Conservation (phyloP, 2,329 filamentous ascomycete species). For the Hymenoscyphus repandus region DNA sequence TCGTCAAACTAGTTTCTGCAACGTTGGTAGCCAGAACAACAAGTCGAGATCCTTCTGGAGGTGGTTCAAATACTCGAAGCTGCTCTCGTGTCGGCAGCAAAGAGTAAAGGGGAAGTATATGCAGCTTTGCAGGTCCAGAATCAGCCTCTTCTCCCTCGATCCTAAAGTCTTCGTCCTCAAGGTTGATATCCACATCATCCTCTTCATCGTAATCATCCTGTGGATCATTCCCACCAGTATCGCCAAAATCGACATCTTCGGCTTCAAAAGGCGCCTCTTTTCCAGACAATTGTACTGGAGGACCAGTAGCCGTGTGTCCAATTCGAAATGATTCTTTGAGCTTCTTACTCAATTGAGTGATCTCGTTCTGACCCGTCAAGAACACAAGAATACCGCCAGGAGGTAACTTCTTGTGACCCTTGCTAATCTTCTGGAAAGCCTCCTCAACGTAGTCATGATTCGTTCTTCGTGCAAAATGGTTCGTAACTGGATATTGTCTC, state of each 20-base stretch:
- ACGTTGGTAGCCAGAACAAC: constrained; percentile 95
- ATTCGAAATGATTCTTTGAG: constrained; percentile 60
- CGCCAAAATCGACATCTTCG: constrained; percentile 81
- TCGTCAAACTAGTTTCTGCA: constrained; percentile 94
- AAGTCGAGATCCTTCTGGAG: constrained; percentile 75
- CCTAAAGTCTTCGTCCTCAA: constrained; percentile 43
- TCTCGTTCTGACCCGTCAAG: constrained; percentile 89
- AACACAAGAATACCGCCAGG: constrained; percentile 91
- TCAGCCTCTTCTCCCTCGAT: constrained; percentile 58
- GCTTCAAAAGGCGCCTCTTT: constrained; percentile 74
- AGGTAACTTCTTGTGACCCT: constrained; percentile 84
- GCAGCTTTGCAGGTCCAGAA: constrained; percentile 66
- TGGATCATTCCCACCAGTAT: constrained; percentile 50
- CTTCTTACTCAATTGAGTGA: constrained; percentile 72
- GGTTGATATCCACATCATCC: constrained; percentile 57
- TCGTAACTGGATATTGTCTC: constrained; percentile 82
- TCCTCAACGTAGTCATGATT: constrained; percentile 87
- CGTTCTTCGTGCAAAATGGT: constrained; percentile 82
- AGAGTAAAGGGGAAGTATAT: constrained; percentile 91
- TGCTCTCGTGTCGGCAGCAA: constrained; percentile 87
- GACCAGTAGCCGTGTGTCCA: constrained; percentile 44
- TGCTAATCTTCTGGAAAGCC: constrained; percentile 77
- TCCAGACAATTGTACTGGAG: constrained; percentile 69
- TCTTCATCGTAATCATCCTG: constrained; percentile 50
- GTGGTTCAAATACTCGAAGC: constrained; percentile 79